Evolutionary conservation across 2,329 filamentous ascomycete genomes (phyloP), one percentile per base, ranked within the genome.

Genomic region (Madurella fahalii): DNA sequence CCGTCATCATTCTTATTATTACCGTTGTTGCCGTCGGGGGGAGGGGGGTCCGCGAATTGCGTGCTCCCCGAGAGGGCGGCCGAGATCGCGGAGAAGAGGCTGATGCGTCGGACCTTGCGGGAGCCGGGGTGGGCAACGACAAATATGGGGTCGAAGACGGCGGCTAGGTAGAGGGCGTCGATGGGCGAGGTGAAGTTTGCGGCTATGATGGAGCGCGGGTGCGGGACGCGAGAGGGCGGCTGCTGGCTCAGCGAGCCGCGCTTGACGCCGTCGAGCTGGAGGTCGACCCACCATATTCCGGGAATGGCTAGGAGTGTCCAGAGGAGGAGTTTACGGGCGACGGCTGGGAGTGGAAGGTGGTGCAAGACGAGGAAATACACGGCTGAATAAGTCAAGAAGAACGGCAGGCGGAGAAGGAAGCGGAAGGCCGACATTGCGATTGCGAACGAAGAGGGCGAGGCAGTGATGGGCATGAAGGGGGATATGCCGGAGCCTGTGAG

Each of bases 201-300:
- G 47, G 90, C 92, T 64, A 99, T 94, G 63, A 99, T 79, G 53
- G 86, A 88, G 45, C 88, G 84, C 4, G 86, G 83, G 53, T 87
- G 83, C 1, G 94, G 94, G 16, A 97, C 83, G 40, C 90, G 84
- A 56, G 85, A 78, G 53, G 79, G 75, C 40, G 87, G 85, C 64
- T 91, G 85, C 65, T 87, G 85, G 45, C 87, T 85, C 32, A 95
- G 77, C 25, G 87, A 92, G 74, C 94, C 94, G 74, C 91, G 89
- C 73, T 90, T 92, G 51, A 99, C 94, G 55, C 93, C 93, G 69
- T 99, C 94, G 61, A 99, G 90, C 71, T 96, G 93, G n/a, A 99
- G 77, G 72, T 99, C 94, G 53, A 96, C 86, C 93, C 93, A 97
- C 91, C 92, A 97, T 54, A 99, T 89, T 30, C 94, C 93, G 0